Percentiles rank a stretch among this genome's conserved stretches.
These are phyloP conservation scores for Maudiozyma turicensis DNA, from an alignment of 805 yeast species.

Conservation along the genomic window DNA sequence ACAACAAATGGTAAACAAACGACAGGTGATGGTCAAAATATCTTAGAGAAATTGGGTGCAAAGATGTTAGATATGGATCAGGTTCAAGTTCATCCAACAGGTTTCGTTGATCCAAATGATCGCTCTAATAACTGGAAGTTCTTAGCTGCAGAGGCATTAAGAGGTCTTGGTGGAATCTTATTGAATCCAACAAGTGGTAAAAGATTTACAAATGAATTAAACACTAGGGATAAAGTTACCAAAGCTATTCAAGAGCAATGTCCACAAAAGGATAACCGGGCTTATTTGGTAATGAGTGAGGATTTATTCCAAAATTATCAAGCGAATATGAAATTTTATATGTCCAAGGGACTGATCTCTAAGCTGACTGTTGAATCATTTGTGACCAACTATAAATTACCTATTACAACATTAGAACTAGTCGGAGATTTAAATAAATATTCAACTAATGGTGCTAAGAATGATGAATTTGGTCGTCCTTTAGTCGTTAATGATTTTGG, in stretches of 20 bases:
- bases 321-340: constrained; percentile 44
- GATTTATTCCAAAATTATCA: constrained; percentile 37
- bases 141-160: constrained; percentile 51
- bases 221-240: constrained; percentile 46
- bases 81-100: constrained; percentile 58
- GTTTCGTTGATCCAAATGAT: constrained; percentile 40
- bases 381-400: constrained; percentile 17
- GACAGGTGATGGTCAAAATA: too few relatives aligned
- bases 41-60: constrained; percentile 40
- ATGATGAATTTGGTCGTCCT: constrained; percentile 32
- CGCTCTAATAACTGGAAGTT: constrained; percentile 39
- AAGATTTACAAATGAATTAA: constrained; percentile 46
- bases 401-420: constrained; percentile 16
- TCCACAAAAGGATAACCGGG: constrained; percentile 25
- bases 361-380: constrained; percentile 26
- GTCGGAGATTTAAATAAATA: constrained; percentile 16
- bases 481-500: constrained; percentile 28
- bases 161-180: constrained; percentile 52
- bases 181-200: constrained; percentile 35
- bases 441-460: constrained; percentile 10
- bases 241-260: constrained; percentile 31
- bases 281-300: constrained; percentile 33
- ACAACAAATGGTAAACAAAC: constrained; percentile 50
- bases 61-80: constrained; percentile 47
- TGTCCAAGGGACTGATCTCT: constrained; percentile 30